Percentiles rank a stretch among this genome's conserved stretches.
Evolutionary conservation across 164 flowering plant genomes (phyloP).

Genomic region (Stephania cephalantha): DNA sequence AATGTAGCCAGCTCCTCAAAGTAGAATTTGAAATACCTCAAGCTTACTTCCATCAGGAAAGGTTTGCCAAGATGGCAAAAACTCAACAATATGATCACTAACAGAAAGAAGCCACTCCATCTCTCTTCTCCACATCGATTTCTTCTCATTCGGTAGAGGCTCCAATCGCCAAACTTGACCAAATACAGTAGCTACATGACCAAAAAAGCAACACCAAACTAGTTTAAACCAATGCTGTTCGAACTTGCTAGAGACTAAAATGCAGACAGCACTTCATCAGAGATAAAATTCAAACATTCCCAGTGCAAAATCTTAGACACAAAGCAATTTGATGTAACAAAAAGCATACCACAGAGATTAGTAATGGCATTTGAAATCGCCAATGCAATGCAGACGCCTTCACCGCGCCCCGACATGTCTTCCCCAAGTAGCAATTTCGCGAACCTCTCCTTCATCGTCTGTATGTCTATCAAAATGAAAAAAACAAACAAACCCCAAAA

Average conservation of each 20-base stretch:
- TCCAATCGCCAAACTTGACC: constrained; percentile 97
- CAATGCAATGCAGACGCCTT: constrained; percentile 67
- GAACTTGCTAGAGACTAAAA: background rate
- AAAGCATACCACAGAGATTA: constrained; percentile 55
- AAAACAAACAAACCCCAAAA: background rate
- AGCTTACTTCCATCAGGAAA: constrained; percentile 82
- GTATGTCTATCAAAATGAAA: constrained; percentile 33
- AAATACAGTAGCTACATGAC: constrained; percentile 61
- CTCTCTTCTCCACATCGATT: constrained; percentile 89
- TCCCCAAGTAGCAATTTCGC: constrained; percentile 73
- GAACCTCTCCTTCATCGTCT: constrained; percentile 80
- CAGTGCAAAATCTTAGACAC: background rate
- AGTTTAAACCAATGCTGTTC: background rate
- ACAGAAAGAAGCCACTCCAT: constrained; percentile 90
- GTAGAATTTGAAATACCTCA: constrained; percentile 48
- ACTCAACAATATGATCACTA: constrained; percentile 87
- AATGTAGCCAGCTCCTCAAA: background rate
- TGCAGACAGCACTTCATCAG: background rate
- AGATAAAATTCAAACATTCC: background rate
- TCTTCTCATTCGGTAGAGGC: constrained; percentile 70
- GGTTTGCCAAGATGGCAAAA: constrained; percentile 83
- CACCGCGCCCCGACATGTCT: constrained; percentile 82
- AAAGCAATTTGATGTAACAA: background rate
- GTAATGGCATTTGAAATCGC: constrained; percentile 80
- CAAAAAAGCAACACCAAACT: background rate